phyloP scores from a whole-genome alignment of 805 yeast species.

The Barnettozyma wickerhamii region DNA sequence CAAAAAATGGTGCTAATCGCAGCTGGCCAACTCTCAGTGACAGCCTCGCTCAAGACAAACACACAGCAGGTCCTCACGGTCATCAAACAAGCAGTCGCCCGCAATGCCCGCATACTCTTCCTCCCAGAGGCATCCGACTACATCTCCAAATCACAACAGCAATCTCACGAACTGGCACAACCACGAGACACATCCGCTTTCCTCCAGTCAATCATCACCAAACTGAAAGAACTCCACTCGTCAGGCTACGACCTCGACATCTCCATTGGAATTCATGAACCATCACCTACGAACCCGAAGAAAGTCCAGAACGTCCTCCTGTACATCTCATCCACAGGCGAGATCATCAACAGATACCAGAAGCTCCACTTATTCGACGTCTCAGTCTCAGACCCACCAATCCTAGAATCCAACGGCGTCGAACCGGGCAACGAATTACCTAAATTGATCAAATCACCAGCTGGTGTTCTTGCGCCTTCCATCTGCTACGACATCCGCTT shows the following conservation, averaged over 20 bases:
- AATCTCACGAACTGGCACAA: slow-evolving; percentile 55
- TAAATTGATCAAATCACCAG: slow-evolving; percentile 53
- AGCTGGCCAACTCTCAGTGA: slow-evolving; percentile 82
- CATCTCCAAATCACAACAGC: slow-evolving; percentile 50
- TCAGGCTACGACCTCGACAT: slow-evolving; percentile 46
- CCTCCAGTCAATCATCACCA: slow-evolving; percentile 40
- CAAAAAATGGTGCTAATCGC: slow-evolving; percentile 58
- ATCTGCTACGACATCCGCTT: slow-evolving; percentile 88
- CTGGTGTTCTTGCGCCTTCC: slow-evolving; percentile 63
- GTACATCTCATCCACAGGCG: slow-evolving; percentile 66
- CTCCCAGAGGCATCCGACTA: slow-evolving; percentile 95
- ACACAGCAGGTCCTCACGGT: slow-evolving; percentile 54
- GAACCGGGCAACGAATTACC: slow-evolving; percentile 65
- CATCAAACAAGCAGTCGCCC: slow-evolving; percentile 56
- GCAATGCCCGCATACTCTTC: slow-evolving; percentile 65
- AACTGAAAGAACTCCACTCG: slow-evolving; percentile 38
- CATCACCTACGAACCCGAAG: slow-evolving; percentile 37
- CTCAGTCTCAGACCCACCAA: slow-evolving; percentile 66
- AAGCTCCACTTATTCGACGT: slow-evolving; percentile 91
- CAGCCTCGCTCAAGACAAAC: slow-evolving; percentile 56
- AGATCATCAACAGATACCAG: slow-evolving; percentile 65
- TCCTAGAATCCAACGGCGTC: slow-evolving; percentile 72
- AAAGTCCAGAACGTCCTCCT: slow-evolving; percentile 69
- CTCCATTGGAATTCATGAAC: slow-evolving; percentile 88
- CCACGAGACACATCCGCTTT: slow-evolving; percentile 35